These are phyloP conservation scores for Scolecobasidium constrictum DNA, from an alignment of 2,329 filamentous ascomycete species.

Conservation along the genomic window DNA sequence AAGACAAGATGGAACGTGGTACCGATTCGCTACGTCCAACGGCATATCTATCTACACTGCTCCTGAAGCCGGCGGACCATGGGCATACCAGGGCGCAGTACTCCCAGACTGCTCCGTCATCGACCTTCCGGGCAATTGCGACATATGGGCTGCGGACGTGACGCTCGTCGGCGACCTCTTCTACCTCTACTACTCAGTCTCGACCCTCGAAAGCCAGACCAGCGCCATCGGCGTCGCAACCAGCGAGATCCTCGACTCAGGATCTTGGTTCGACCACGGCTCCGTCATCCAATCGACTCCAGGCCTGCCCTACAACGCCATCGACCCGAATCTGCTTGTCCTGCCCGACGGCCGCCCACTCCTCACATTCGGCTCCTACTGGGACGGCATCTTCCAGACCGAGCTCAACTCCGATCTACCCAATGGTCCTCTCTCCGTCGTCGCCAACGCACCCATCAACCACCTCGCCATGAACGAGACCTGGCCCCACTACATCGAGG, in stretches of 20 bases:
- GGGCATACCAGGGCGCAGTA: conserved; percentile 1
- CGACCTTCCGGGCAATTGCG: not conserved
- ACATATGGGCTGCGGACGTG: conserved; percentile 50
- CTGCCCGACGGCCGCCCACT: conserved; percentile 29
- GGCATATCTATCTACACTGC: not conserved
- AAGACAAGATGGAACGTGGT: not conserved
- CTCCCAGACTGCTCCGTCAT: not conserved
- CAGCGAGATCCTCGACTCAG: conserved; percentile 36
- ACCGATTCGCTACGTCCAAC: not conserved
- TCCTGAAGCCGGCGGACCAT: not conserved
- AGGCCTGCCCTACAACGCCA: conserved; percentile 33
- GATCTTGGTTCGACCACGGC: conserved; percentile 53
- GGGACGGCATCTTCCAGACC: conserved; percentile 47
- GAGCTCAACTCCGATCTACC: conserved; percentile 26
- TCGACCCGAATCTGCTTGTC: conserved; percentile 39
- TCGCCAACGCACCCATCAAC: not conserved
- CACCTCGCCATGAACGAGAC: conserved; percentile 44
- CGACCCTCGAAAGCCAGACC: conserved; percentile 47
- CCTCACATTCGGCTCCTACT: conserved; percentile 58
- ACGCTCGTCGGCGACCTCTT: conserved; percentile 45
- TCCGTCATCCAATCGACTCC: conserved; percentile 31
- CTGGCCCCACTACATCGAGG: conserved; percentile 45
- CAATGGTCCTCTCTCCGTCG: not conserved
- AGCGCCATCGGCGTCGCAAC: conserved; percentile 53
- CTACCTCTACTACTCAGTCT: conserved; percentile 58